Conservation (phyloP, 2,329 filamentous ascomycete genomes). For the Bretziella fagacearum region DNA sequence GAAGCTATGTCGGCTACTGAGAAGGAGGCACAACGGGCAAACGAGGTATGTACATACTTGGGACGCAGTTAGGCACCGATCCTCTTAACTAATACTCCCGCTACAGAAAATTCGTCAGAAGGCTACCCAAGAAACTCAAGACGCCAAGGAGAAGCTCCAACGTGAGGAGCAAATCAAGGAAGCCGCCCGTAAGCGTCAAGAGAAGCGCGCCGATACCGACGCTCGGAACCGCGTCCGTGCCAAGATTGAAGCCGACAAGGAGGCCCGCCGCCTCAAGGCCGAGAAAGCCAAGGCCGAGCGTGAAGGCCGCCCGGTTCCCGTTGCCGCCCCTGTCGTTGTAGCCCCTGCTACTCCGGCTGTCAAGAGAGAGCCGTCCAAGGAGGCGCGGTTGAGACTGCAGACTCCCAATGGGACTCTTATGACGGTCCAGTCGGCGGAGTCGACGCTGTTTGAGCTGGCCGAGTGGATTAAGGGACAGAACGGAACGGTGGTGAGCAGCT, state of each 20-base stretch:
- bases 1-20: slow-evolving; percentile 52
- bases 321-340: slow-evolving; percentile 27
- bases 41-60: slow-evolving; percentile 46
- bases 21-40: slow-evolving; percentile 66
- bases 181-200: slow-evolving; percentile 66
- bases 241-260: slow-evolving; percentile 89
- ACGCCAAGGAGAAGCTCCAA: slow-evolving; percentile 73
- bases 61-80: too few species aligned
- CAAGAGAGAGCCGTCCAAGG: slow-evolving; percentile 57
- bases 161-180: slow-evolving; percentile 88
- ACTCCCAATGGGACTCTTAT: slow-evolving; percentile 55
- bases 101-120: slow-evolving; percentile 59
- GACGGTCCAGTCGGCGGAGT: slow-evolving; percentile 78
- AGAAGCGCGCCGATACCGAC: slow-evolving; percentile 71
- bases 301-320: slow-evolving; percentile 47
- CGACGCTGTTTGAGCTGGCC: slow-evolving; percentile 83
- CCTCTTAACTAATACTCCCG: background rate
- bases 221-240: slow-evolving; percentile 81
- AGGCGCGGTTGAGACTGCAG: slow-evolving; percentile 69
- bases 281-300: slow-evolving; percentile 72
- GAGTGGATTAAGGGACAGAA: slow-evolving; percentile 56
- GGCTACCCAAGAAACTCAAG: slow-evolving; percentile 73
- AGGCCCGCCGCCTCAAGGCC: slow-evolving; percentile 67
- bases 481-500: slow-evolving; percentile 53
- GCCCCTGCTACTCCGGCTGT: slow-evolving; percentile 26